Evolutionary conservation across 140 eudicot genomes (phyloP).

Genomic region (Ambrosia hybrid): DNA sequence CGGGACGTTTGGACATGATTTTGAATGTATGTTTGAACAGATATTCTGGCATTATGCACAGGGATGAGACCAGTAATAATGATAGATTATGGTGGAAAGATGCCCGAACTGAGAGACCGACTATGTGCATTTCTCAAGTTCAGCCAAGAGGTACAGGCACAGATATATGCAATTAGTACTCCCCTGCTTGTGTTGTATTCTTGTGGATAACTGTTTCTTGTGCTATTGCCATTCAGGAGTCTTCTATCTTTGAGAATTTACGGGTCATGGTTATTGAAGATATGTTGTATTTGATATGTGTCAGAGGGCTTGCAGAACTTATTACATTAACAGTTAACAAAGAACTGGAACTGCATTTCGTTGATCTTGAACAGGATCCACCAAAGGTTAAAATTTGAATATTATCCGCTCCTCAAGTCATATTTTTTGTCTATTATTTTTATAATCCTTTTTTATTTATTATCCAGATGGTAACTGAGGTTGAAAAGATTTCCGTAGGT

Average conservation of each 20-base stretch:
- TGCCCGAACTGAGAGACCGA: constrained; percentile 71
- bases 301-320: constrained; percentile 53
- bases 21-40: constrained; percentile 32
- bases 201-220: constrained; percentile 18
- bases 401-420: not conserved
- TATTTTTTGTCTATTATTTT: not conserved
- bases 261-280: constrained; percentile 86
- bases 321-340: constrained; percentile 44
- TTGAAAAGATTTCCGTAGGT: constrained; percentile 39
- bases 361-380: constrained; percentile 89
- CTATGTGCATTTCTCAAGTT: constrained; percentile 59
- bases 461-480: constrained; percentile 55
- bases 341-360: constrained; percentile 46
- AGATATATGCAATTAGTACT: constrained; percentile 1
- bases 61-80: constrained; percentile 79
- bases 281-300: constrained; percentile 70
- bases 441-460: constrained; percentile 1
- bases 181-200: not conserved
- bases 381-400: constrained; percentile 56
- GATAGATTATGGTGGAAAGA: constrained; percentile 97
- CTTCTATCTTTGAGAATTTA: constrained; percentile 50
- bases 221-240: constrained; percentile 56
- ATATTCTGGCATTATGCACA: constrained; percentile 71
- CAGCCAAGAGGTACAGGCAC: constrained; percentile 50
- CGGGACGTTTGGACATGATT: not conserved